A percentile compares a stretch with the other conserved stretches of the same genome.
These are phyloP conservation scores for Eremomyces bilateralis DNA, from an alignment of 495 filamentous ascomycete genomes.

Conservation along the genomic window DNA sequence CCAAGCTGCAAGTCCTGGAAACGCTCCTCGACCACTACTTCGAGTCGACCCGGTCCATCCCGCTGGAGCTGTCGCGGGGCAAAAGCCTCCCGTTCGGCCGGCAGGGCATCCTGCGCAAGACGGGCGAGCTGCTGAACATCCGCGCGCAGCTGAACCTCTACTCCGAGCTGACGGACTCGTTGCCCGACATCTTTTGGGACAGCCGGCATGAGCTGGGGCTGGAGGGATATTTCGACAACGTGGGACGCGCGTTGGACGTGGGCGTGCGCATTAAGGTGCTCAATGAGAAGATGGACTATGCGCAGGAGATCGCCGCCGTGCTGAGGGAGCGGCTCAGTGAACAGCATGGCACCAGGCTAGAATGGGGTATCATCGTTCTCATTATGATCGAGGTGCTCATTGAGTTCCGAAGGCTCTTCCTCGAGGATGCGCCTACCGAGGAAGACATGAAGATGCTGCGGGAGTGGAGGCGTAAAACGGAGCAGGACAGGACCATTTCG, in stretches of 20 bases:
- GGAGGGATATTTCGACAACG: slow-evolving; percentile 85
- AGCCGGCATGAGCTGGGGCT: slow-evolving; percentile 60
- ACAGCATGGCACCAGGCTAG: slow-evolving; percentile 64
- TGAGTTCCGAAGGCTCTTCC: no score
- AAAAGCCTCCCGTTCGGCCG: slow-evolving; percentile 40
- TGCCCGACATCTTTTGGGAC: slow-evolving; percentile 96
- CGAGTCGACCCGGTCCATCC: slow-evolving; percentile 59
- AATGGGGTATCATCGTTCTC: slow-evolving; percentile 91
- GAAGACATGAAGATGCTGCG: no score
- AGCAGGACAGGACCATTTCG: no score
- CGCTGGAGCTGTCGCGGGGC: slow-evolving; percentile 36
- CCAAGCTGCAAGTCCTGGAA: slow-evolving; percentile 91
- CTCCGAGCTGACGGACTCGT: slow-evolving; percentile 83
- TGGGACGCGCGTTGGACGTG: slow-evolving; percentile 75
- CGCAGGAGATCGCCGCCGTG: slow-evolving; percentile 81
- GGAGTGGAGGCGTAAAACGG: no score
- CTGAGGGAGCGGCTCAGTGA: slow-evolving; percentile 77
- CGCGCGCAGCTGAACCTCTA: slow-evolving; percentile 91
- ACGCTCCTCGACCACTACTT: slow-evolving; percentile 65
- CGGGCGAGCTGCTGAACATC: slow-evolving; percentile 74
- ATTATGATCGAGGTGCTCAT: slow-evolving; percentile 79
- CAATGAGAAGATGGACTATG: slow-evolving; percentile 96
- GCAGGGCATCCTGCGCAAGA: slow-evolving; percentile 72
- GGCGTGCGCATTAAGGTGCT: slow-evolving; percentile 77
- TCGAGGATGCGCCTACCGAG: no score